Evolutionary conservation across 2,329 filamentous ascomycete genomes (phyloP).

Genomic region (Fusarium cicatricum): DNA sequence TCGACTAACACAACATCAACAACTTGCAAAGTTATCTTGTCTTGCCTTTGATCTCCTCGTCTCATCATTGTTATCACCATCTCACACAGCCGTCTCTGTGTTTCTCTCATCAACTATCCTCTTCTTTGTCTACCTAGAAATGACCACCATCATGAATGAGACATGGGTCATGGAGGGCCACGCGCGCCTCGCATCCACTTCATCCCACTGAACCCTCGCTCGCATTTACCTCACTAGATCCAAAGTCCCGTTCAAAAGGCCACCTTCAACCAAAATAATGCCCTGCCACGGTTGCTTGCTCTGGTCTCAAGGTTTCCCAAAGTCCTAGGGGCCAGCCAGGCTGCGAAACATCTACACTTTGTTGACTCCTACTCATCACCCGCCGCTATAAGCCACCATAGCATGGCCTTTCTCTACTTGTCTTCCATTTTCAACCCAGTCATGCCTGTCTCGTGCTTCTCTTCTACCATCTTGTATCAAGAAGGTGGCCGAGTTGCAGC

Average conservation of each 20-base stretch:
- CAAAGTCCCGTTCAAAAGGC: slow-evolving; percentile 5
- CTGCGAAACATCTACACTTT: slow-evolving; percentile 28
- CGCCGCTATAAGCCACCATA: slow-evolving; percentile 29
- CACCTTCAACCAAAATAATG: background rate
- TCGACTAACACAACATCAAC: slow-evolving; percentile 11
- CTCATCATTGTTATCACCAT: background rate
- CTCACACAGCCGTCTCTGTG: background rate
- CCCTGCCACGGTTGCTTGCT: slow-evolving; percentile 18
- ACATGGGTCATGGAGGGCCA: slow-evolving; percentile 25
- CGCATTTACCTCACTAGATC: slow-evolving; percentile 7
- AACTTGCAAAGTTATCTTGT: background rate
- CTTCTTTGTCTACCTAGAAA: slow-evolving; percentile 19
- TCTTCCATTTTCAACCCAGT: background rate
- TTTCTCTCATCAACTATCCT: background rate
- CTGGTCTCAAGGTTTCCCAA: background rate
- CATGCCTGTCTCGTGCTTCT: slow-evolving; percentile 16
- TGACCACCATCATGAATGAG: slow-evolving; percentile 32
- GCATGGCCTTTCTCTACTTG: background rate
- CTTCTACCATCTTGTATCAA: background rate
- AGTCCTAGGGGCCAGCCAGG: slow-evolving; percentile 24
- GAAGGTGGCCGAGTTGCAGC: slow-evolving; percentile 5
- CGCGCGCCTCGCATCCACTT: slow-evolving; percentile 19
- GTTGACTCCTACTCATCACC: slow-evolving; percentile 18
- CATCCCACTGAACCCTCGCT: background rate
- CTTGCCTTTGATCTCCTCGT: too few relatives aligned